A percentile compares a stretch with the other conserved stretches of the same genome.
Conservation (phyloP, 2,329 filamentous ascomycete genomes). For the Alternaria sp. region DNA sequence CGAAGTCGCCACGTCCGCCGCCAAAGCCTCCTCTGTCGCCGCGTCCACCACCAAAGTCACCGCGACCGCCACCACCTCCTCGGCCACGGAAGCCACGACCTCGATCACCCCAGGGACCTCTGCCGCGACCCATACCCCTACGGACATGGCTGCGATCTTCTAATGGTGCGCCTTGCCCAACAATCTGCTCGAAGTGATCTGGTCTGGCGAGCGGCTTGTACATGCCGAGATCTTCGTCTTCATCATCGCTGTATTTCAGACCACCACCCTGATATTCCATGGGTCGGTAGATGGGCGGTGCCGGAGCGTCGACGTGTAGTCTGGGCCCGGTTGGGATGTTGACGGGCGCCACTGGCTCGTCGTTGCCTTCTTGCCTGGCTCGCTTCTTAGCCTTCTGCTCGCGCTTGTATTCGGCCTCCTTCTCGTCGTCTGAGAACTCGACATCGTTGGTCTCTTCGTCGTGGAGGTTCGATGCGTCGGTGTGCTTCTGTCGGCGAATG, state of each 20-base stretch:
- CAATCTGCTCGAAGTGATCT: slow-evolving; percentile 54
- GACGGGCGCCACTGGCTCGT: slow-evolving; percentile 22
- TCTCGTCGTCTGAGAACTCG: slow-evolving; percentile 97
- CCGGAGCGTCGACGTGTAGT: slow-evolving; percentile 25
- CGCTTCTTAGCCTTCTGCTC: slow-evolving; percentile 65
- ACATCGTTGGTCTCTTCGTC: slow-evolving; percentile 93
- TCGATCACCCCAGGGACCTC: slow-evolving; percentile 44
- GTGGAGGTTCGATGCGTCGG: slow-evolving; percentile 92
- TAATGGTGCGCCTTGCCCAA: slow-evolving; percentile 48
- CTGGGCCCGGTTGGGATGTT: slow-evolving; percentile 31
- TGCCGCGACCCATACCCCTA: slow-evolving; percentile 40
- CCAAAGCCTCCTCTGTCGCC: slow-evolving; percentile 30
- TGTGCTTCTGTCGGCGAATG: slow-evolving; percentile 80
- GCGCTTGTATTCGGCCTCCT: slow-evolving; percentile 78
- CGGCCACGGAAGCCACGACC: slow-evolving; percentile 46
- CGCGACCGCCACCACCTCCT: slow-evolving; percentile 33
- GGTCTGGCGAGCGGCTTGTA: slow-evolving; percentile 57
- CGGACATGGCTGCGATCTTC: slow-evolving; percentile 47
- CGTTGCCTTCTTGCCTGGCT: slow-evolving; percentile 39
- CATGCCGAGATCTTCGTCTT: slow-evolving; percentile 53
- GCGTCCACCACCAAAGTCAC: slow-evolving; percentile 37
- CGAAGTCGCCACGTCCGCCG: slow-evolving; percentile 19
- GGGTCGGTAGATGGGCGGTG: slow-evolving; percentile 23
- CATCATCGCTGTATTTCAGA: slow-evolving; percentile 53
- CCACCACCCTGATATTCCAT: slow-evolving; percentile 42